Base-by-base conservation (phyloP, 768 basidiomycete species). In the Strobilomyces dryophilus region DNA sequence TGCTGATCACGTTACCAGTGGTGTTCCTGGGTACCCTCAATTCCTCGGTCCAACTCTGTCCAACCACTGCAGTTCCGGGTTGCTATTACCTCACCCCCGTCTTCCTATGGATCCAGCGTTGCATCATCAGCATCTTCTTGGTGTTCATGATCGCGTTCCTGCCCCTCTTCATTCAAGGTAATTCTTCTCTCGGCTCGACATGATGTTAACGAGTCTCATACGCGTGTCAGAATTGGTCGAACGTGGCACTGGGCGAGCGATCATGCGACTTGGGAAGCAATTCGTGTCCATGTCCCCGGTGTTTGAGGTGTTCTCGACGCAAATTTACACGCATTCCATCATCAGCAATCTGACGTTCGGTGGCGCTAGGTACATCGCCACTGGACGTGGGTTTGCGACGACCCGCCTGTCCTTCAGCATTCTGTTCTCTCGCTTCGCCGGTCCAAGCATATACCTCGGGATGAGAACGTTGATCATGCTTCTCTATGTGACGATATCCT, bases 141-240 rank as follows among this genome's bases (percentile, higher is more conserved):
- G 97, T 99, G 56, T 98, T 98, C 78, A 85, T 95, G 84, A 98
- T 98, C 51, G 83, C 94, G 7, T 97, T 95, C 78, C 74, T 98
- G 64, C 94, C 94, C 0, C 76, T 98, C 31, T 97, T 97, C 82
- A 75, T 97, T 45, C 94, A 97, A 83, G 93, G 93, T 93, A 62
- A 47, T 76, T 66, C 11, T 36, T 42, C 9, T 8, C 21, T 37
- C 31, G 29, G 9, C 39, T 21, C 49, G 37, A 24, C 32, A 20
- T 54, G 40, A 59, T 69, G 45, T 66, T 61, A 4, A 45, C 44
- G 55, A 15, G 8, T 31, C 29, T 57, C 24, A 67, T 17, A 26
- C 14, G 0, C 20, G 26, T 49, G 34, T 17, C 66, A 93, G 97
- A 99, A 79, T 77, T 98, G 48, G 89, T 94, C 34, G 97, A 98